Evolutionary conservation across 495 filamentous ascomycete species (phyloP), one percentile per base, ranked within the genome.

Genomic region (Aspergillus taichungensis): DNA sequence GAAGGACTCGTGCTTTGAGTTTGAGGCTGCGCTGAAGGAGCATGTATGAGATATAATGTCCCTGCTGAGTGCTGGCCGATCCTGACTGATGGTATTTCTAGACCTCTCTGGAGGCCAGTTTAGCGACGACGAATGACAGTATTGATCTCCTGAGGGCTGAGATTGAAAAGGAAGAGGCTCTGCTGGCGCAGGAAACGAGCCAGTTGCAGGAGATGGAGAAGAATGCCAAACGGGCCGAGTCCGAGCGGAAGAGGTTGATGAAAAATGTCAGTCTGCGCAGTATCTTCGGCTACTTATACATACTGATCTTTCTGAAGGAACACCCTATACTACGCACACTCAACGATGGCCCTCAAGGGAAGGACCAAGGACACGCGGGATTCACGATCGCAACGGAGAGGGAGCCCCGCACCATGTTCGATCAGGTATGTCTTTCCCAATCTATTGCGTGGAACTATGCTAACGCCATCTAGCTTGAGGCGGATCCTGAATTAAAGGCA

Each of bases 1-100:
- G 5, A 75, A 72, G 45, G 78, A 77, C 30, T 61, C 69, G 0
- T 64, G 74, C 48, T 83, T 85, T 50, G 75, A 83, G 51, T 75
- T 76, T 44, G 78, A 83, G 42, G 70, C 70, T 50, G 70, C 79
- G 13, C 51, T 78, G 8, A 74, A 79, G 59, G 71, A 75, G 48
- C 79, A 78, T 54, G 76, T 75, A 58, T 32, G 67, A 46, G 6
- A 3, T 32, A 27, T 12, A 13, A 14, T 10, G 24, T 9, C 38
- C 10, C 33, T 13, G 8, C 10, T 24, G 18, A 24, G 27, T 40
- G 6, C 5, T 5, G 11, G 30, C n/a, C 13, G 9, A 34, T 43
- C 32, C 48, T 59, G 38, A 62, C 44, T 49, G 12, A 24, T 24
- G 18, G 38, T 29, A 10, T 45, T 12, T 18, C 8, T 34, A 79